phyloP scores from a whole-genome alignment of 345 rosid genomes.

The Aquilaria yunnanensis region DNA sequence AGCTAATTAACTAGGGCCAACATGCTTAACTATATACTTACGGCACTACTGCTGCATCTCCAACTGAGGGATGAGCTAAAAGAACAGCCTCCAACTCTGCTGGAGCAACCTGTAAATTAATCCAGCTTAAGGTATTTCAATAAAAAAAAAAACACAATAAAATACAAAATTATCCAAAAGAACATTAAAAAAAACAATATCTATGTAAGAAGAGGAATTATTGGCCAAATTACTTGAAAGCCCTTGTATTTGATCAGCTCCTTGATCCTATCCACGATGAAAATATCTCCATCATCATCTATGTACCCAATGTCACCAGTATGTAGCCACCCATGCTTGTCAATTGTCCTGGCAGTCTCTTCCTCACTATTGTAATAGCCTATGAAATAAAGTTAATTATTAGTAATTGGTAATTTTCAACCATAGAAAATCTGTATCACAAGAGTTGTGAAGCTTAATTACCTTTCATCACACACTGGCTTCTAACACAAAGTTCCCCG shows the following conservation, averaged over 20 bases:
- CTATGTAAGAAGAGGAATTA: no score
- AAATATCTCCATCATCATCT: constrained; percentile 86
- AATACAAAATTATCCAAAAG: neutral
- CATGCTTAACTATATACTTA: constrained; percentile 24
- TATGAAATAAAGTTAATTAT: constrained; percentile 9
- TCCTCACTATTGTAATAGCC: constrained; percentile 72
- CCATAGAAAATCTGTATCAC: neutral
- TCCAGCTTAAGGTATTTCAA: neutral
- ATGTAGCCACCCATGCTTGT: constrained; percentile 80
- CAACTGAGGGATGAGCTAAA: constrained; percentile 62
- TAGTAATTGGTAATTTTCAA: neutral
- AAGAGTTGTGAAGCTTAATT: neutral
- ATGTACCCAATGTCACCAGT: constrained; percentile 89
- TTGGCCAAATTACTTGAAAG: constrained; percentile 56
- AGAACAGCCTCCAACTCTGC: constrained; percentile 87
- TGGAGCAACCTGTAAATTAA: constrained; percentile 64
- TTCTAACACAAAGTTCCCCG: constrained; percentile 87
- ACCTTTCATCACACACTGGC: constrained; percentile 95
- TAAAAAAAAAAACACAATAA: neutral
- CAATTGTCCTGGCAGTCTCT: constrained; percentile 71
- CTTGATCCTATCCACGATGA: constrained; percentile 91
- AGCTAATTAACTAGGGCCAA: no score
- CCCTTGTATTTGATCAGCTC: constrained; percentile 95
- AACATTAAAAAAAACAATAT: neutral
- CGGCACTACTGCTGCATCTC: constrained; percentile 92